Percentiles rank a stretch among this genome's conserved stretches.
Evolutionary conservation across 371 early-diverging fungal genomes (phyloP).

Genomic region (Actinomortierella wolfii): DNA sequence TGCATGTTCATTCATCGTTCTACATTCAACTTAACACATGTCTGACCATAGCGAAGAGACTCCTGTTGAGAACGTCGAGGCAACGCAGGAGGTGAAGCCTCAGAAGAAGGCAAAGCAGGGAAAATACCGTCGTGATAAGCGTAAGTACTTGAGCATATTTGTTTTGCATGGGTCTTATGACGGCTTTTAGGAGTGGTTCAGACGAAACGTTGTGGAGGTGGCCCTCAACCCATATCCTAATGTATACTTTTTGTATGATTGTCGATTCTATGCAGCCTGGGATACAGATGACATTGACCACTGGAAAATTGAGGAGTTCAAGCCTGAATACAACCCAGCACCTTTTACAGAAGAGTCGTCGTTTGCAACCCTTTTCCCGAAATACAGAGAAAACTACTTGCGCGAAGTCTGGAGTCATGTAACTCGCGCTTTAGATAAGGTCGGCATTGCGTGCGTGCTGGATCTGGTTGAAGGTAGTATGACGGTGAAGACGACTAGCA

Average conservation of each 20-base stretch:
- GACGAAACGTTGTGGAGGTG: too few relatives aligned
- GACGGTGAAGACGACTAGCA: constrained; percentile 97
- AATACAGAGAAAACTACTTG: constrained; percentile 97
- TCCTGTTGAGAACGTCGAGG: constrained; percentile 4
- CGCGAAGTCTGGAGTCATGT: constrained; percentile 95
- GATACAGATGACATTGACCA: constrained; percentile 94
- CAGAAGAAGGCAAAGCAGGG: constrained; percentile 55
- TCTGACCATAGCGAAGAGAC: constrained; percentile 25
- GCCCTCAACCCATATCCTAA: neutral
- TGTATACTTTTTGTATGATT: neutral
- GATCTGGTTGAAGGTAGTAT: constrained; percentile 97
- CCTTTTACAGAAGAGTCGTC: constrained; percentile 96
- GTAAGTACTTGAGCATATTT: constrained; percentile 28
- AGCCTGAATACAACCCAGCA: constrained; percentile 74
- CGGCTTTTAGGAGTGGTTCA: too few relatives aligned
- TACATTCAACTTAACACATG: constrained; percentile 11
- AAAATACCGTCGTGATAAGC: constrained; percentile 61
- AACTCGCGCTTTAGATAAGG: constrained; percentile 84
- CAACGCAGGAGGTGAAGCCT: constrained; percentile 12
- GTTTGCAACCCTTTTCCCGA: constrained; percentile 98
- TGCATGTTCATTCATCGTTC: neutral
- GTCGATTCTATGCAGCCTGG: constrained; percentile 67
- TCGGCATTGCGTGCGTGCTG: constrained; percentile 90
- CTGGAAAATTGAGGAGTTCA: constrained; percentile 94
- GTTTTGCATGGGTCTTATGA: neutral